Evolutionary conservation across 306 rosid species (phyloP), one percentile per base, ranked within the genome.

Genomic region (Acacia confusa): DNA sequence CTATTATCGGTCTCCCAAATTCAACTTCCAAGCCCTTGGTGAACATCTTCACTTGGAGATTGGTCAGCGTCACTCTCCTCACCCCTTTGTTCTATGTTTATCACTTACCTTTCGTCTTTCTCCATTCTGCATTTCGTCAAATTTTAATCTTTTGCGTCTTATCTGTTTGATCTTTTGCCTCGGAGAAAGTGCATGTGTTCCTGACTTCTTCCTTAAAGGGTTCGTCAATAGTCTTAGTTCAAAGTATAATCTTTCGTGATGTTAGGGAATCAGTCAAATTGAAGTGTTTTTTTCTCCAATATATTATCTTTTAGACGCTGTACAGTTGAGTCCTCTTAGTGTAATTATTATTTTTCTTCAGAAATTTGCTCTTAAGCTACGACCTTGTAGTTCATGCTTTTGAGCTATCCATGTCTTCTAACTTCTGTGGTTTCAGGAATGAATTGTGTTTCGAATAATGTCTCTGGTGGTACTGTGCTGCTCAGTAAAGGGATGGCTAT

Each of bases 401-500:
- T 74, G 34, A 53, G 67, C 52, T 34, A 36, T 53, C 14, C 34
- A 53, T 69, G 79, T 75, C 14, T 58, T 28, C 2, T 30, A 34
- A 41, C 64, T 74, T 79, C 65, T 47, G 22, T 79, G 65, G 68
- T 78, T 74, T 84, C 82, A 78, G 84, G 78, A 30, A 75, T 87
- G 68, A 79, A 66, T 24, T 81, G 84, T 53, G 71, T 66, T 75
- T 38, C 67, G 44, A 48, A 44, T 24, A 81, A 27, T 30, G 28
- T 82, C 36, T 65, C 38, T 36, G 43, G 64, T 83, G 84, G 86
- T 61, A 32, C 79, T 41, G 40, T 86, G 57, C 76, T 83, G 32
- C 78, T 83, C 22, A 81, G 84, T 44, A 83, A 78, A 83, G 89
- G 79, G 74, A 72, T 72, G 58, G 27, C 20, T 78, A 72, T 68